Evolutionary conservation across 441 rosid species (phyloP), one percentile per base, ranked within the genome.

Genomic region (Erodium trifolium): DNA sequence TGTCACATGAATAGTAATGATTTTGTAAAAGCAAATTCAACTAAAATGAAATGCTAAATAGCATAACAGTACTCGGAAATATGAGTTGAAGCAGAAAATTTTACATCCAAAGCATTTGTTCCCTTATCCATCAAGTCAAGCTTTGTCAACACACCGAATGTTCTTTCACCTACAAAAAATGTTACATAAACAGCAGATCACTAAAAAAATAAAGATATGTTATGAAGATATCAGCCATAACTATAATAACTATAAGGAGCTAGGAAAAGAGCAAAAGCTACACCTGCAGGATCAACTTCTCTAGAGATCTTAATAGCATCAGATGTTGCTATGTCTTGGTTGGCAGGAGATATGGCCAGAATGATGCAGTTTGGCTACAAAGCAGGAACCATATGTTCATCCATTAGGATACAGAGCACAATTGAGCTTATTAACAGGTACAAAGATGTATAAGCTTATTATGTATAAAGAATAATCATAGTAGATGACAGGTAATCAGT

Each of bases 61-160:
- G 73, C 71, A 71, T 65, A 76, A 34, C 47, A 11, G 29, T 9
- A 67, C 45, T 43, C 57, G 51, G 53, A 23, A 11, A 23, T 51
- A 35, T 69, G 9, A 55, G 16, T 55, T 14, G 23, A 4, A 55
- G 23, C 27, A 23, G 27, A 23, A 55, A 55, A 55, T 5, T 82
- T 69, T 86, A 91, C 99, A 76, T 94, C 98, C 71, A 82, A 72
- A 69, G 97, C 93, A 77, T 88, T 90, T 67, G 99, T 94, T 81
- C 99, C 99, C 81, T 91, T 90, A 84, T 94, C 99, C 99, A 94
- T 94, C 79, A 94, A 80, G 82, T 94, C 97, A 79, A 94, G 97
- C 83, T 94, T 94, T 27, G 99, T 94, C 77, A 91, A 69, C 78
- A 94, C 99, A 14, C 97, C 99, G 71, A 94, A 94, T 62, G 97